A percentile compares a stretch with the other conserved stretches of the same genome.
These are phyloP conservation scores for Knufia fluminis DNA, from an alignment of 2,329 filamentous ascomycete species.

Conservation along the genomic window DNA sequence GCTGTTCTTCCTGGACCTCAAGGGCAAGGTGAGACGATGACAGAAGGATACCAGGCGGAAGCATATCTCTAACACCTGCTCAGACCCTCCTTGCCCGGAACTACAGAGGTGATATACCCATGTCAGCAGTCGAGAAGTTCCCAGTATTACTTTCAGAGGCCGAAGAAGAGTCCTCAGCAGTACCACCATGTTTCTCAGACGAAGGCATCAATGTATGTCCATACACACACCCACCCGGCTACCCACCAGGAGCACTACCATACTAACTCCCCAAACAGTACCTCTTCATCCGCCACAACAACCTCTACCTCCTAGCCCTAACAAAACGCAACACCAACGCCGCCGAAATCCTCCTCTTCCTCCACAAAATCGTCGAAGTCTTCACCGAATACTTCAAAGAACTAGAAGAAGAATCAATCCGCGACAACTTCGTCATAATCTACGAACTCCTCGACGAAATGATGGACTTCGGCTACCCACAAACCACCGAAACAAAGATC, in stretches of 20 bases:
- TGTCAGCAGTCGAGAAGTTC: constrained; percentile 98
- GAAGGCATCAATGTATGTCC: constrained; percentile 88
- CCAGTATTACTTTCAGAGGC: constrained; percentile 91
- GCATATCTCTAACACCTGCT: constrained; percentile 17
- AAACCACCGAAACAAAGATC: constrained; percentile 97
- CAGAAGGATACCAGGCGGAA: background rate
- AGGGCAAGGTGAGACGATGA: constrained; percentile 75
- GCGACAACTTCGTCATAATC: constrained; percentile 98
- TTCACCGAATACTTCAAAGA: constrained; percentile 99
- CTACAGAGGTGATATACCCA: constrained; percentile 96
- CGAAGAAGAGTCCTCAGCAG: constrained; percentile 96
- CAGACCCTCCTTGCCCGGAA: constrained; percentile 97
- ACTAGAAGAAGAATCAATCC: constrained; percentile 94
- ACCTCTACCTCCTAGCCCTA: constrained; percentile 92
- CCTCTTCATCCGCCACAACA: constrained; percentile 98
- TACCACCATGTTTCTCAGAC: constrained; percentile 94
- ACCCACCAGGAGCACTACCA: background rate
- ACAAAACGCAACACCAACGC: constrained; percentile 99
- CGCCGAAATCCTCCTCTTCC: constrained; percentile 93
- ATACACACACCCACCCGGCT: background rate
- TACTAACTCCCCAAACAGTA: too few relatives aligned
- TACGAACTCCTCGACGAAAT: constrained; percentile 98
- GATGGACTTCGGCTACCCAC: constrained; percentile 99
- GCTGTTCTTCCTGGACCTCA: constrained; percentile 95
- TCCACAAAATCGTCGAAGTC: constrained; percentile 96